Evolutionary conservation across 2,329 filamentous ascomycete genomes (phyloP).

Genomic region (Fusarium palustre): DNA sequence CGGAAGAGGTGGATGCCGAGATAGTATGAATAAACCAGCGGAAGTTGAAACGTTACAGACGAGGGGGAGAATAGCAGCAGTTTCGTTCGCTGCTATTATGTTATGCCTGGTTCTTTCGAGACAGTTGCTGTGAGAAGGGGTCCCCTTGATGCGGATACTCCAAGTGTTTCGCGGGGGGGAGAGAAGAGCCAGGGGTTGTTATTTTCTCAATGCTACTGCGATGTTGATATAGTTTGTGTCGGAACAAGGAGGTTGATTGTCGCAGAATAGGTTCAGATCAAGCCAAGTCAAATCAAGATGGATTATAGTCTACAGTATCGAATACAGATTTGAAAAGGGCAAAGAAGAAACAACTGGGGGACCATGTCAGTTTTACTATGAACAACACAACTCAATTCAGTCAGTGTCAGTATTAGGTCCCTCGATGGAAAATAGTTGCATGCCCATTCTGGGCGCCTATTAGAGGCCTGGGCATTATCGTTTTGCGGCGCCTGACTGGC

Average conservation of each 20-base stretch:
- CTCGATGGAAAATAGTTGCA: neutral
- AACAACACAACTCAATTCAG: slow-evolving; percentile 14
- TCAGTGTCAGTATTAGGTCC: slow-evolving; percentile 2
- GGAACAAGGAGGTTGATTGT: slow-evolving; percentile 32
- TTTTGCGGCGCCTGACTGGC: slow-evolving; percentile 42
- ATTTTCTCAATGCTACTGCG: slow-evolving; percentile 20
- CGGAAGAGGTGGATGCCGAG: slow-evolving; percentile 40
- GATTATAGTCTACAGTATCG: neutral
- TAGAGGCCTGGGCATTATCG: slow-evolving; percentile 35
- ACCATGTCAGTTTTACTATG: slow-evolving; percentile 28
- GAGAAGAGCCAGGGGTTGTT: slow-evolving; percentile 1
- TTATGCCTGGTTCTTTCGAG: slow-evolving; percentile 38
- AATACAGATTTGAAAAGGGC: neutral
- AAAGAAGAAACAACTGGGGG: slow-evolving; percentile 25
- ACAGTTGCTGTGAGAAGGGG: slow-evolving; percentile 42
- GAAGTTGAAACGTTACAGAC: slow-evolving; percentile 46
- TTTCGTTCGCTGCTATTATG: slow-evolving; percentile 11
- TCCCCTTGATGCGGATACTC: slow-evolving; percentile 14
- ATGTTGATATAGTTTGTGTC: slow-evolving; percentile 21
- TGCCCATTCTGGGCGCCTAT: slow-evolving; percentile 43
- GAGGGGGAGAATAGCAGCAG: slow-evolving; percentile 2
- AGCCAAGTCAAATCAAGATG: neutral
- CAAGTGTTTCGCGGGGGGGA: slow-evolving; percentile 42
- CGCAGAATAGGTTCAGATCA: slow-evolving; percentile 18
- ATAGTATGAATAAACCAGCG: slow-evolving; percentile 24